Evolutionary conservation across 495 filamentous ascomycete species (phyloP), one percentile per base, ranked within the genome.

Genomic region (Xylaria grammica): DNA sequence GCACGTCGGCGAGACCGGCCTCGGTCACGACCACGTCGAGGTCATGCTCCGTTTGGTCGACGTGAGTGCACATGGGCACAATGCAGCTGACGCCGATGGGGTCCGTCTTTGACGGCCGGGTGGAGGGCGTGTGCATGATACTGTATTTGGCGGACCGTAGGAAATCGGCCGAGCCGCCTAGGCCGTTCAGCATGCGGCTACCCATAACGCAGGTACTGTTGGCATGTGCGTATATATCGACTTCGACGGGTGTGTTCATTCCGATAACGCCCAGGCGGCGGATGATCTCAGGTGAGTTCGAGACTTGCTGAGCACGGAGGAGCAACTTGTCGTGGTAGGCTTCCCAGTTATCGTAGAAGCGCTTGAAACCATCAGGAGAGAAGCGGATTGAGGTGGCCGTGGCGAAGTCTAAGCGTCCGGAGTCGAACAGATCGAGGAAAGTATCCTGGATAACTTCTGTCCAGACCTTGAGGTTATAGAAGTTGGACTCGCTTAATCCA

Each of bases 221-320:
- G 60, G 93, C 93, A 77, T 97, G 93, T 15, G 93, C 93, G 79
- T 96, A 97, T 75, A 96, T 95, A 76, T 96, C 93, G 20, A 96
- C 91, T 78, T 96, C 93, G 66, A 96, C 91, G 27, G 93, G 93
- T 2, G 93, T 97, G 84, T 97, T 97, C 93, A 96, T 96, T 74
- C 91, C 93, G 73, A 97, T 96, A 67, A 92, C 88, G 61, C 92
- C 93, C 1, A 96, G 82, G 3, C 93, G 85, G 19, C 91, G 86
- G 81, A 97, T 96, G 82, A 97, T 96, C 79, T 96, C 93, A 65
- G 93, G 93, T n/a, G 88, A 89, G 86, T 97, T 97, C 71, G 90
- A 93, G 34, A 97, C 91, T 71, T 90, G 87, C 79, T 97, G 93
- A 3, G 90, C 88, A 54, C 93, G 91, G 38, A 96, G 87, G 51